phyloP scores from a whole-genome alignment of 371 early-diverging fungal species.

The Blakeslea trispora region DNA sequence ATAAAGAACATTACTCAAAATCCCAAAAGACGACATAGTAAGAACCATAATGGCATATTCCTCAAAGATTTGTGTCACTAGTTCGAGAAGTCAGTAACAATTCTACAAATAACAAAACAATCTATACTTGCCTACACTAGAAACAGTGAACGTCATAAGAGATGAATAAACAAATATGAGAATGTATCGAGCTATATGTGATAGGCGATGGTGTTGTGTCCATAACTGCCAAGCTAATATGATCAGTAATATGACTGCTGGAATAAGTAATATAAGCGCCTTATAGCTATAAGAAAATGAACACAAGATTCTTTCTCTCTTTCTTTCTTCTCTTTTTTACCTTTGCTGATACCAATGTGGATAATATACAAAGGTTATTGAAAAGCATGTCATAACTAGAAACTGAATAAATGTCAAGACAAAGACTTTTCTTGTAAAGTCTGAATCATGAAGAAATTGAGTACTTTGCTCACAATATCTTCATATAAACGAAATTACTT shows the following conservation, averaged over 20 bases:
- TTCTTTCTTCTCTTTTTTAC: slow-evolving; percentile 12
- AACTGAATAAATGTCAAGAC: slow-evolving; percentile 10
- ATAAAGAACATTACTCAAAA: slow-evolving; percentile 24
- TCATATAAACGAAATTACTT: slow-evolving; percentile 22
- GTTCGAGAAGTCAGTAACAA: background rate
- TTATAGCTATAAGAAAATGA: slow-evolving; percentile 25
- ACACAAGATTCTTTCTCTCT: background rate
- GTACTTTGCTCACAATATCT: background rate
- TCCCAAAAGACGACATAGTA: slow-evolving; percentile 32
- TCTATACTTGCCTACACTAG: slow-evolving; percentile 29
- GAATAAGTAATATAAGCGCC: slow-evolving; percentile 41
- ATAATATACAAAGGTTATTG: slow-evolving; percentile 3
- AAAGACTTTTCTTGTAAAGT: slow-evolving; percentile 23
- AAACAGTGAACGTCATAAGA: slow-evolving; percentile 30
- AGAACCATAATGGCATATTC: slow-evolving; percentile 34
- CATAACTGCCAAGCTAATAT: slow-evolving; percentile 42
- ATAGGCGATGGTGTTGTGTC: slow-evolving; percentile 43
- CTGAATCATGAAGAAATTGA: background rate
- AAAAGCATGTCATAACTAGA: background rate
- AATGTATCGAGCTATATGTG: slow-evolving; percentile 16
- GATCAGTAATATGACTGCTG: slow-evolving; percentile 21
- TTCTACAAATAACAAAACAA: background rate
- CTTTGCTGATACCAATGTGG: slow-evolving; percentile 20
- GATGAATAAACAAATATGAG: slow-evolving; percentile 30
- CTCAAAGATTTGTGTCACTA: slow-evolving; percentile 34